phyloP scores from a whole-genome alignment of 768 basidiomycete species.

The Hypsizygus marmoreus region DNA sequence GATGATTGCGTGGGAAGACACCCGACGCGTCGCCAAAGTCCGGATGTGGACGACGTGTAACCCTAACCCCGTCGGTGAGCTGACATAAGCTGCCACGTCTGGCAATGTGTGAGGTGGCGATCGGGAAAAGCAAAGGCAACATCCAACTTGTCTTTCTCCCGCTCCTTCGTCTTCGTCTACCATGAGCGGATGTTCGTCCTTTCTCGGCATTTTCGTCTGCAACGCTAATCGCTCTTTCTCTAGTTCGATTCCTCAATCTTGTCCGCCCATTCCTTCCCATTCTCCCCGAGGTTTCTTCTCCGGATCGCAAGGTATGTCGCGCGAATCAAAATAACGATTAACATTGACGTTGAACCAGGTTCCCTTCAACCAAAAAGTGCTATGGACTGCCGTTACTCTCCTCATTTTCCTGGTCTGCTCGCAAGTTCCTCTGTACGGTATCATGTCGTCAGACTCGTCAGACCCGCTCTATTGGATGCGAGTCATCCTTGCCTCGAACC shows the following conservation, averaged over 20 bases:
- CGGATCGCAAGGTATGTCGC: conserved; percentile 91
- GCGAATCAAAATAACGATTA: conserved; percentile 3
- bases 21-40: no score
- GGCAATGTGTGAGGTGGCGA: conserved; percentile 36
- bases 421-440: conserved; percentile 98
- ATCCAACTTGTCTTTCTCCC: conserved; percentile 21
- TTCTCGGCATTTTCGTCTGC: background rate
- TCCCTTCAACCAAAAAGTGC: conserved; percentile 96
- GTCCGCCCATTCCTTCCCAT: conserved; percentile 97
- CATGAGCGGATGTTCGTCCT: conserved; percentile 80
- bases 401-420: conserved; percentile 99
- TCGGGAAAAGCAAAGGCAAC: conserved; percentile 9
- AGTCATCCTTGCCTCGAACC: conserved; percentile 97
- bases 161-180: conserved; percentile 34
- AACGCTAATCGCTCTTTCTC: conserved; percentile 4
- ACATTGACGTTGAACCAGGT: conserved; percentile 56
- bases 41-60: no score
- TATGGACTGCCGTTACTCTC: conserved; percentile 99
- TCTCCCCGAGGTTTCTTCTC: conserved; percentile 95
- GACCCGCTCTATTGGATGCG: conserved; percentile 99
- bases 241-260: conserved; percentile 96
- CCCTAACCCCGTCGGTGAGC: conserved; percentile 7
- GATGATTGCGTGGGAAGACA: no score
- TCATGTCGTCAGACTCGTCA: conserved; percentile 99
- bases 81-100: conserved; percentile 47